A percentile compares a stretch with the other conserved stretches of the same genome.
Evolutionary conservation across 1,284 basidiomycete genomes (phyloP).

Genomic region (Papiliotrema nemorosa): DNA sequence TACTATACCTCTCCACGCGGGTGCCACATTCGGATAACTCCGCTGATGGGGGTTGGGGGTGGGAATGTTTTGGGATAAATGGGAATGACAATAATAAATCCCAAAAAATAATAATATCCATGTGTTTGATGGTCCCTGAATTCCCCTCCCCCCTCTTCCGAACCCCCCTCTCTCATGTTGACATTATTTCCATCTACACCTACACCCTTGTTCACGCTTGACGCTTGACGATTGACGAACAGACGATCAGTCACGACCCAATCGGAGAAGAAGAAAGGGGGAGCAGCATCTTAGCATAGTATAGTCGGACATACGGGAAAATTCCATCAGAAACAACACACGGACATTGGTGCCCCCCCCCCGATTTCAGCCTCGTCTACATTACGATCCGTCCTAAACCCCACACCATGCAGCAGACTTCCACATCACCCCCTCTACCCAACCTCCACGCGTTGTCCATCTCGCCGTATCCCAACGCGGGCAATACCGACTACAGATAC

Average conservation of each 20-base stretch:
- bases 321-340: no score
- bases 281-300: no score
- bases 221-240: background rate
- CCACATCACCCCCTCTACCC: conserved; percentile 38
- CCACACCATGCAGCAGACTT: conserved; percentile 2
- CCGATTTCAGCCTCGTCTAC: no score
- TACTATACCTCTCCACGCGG: no score
- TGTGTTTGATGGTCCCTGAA: no score
- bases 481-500: conserved; percentile 33
- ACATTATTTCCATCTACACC: background rate
- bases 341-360: no score
- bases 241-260: background rate
- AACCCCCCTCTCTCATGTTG: background rate
- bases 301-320: no score
- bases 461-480: conserved; percentile 22
- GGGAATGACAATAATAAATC: background rate
- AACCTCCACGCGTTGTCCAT: conserved; percentile 40
- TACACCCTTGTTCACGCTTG: background rate
- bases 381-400: no score
- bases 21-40: background rate
- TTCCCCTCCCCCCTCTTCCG: background rate
- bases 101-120: no score
- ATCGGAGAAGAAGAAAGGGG: background rate
- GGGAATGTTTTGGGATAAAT: background rate
- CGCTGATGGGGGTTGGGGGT: background rate